Evolutionary conservation across 139 green algal species (phyloP).

Genomic region (Axilococcus clingmanii): DNA sequence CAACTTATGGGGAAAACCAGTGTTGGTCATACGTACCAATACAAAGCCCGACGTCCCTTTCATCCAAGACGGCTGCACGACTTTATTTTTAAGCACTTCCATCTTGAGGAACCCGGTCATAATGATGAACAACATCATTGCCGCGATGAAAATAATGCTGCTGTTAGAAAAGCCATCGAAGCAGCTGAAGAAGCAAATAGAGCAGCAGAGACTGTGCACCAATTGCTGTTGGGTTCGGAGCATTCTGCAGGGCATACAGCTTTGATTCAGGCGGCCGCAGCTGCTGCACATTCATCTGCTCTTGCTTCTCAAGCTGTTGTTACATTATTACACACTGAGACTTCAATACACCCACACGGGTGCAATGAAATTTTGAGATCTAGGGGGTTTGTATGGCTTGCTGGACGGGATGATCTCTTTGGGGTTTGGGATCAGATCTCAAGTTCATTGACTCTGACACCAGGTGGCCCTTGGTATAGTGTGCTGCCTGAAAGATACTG

Average conservation of each 20-base stretch:
- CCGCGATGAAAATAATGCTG: neutral
- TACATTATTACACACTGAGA: neutral
- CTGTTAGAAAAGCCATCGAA: neutral
- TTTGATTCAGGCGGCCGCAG: too few relatives aligned
- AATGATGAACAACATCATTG: neutral
- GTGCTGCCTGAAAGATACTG: conserved; percentile 41
- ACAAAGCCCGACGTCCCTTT: conserved; percentile 53
- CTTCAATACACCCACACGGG: neutral
- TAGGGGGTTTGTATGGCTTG: conserved; percentile 72
- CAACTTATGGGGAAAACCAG: too few relatives aligned
- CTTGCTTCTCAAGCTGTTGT: neutral
- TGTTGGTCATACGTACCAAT: too few relatives aligned
- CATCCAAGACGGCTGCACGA: conserved; percentile 59
- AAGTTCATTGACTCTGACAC: conserved; percentile 38
- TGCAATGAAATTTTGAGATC: conserved; percentile 45
- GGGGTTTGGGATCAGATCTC: conserved; percentile 64
- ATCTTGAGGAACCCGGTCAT: conserved; percentile 20
- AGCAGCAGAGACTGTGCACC: too few relatives aligned
- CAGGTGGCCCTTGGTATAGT: conserved; percentile 58
- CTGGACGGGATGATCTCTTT: conserved; percentile 34
- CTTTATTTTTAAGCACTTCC: conserved; percentile 33
- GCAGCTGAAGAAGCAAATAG: neutral
- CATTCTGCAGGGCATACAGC: too few relatives aligned
- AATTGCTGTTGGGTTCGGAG: too few relatives aligned
- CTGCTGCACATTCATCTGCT: too few relatives aligned